A percentile compares a stretch with the other conserved stretches of the same genome.
These are phyloP conservation scores for Tilletia horrida DNA, from an alignment of 1,284 basidiomycete genomes.

Conservation along the genomic window DNA sequence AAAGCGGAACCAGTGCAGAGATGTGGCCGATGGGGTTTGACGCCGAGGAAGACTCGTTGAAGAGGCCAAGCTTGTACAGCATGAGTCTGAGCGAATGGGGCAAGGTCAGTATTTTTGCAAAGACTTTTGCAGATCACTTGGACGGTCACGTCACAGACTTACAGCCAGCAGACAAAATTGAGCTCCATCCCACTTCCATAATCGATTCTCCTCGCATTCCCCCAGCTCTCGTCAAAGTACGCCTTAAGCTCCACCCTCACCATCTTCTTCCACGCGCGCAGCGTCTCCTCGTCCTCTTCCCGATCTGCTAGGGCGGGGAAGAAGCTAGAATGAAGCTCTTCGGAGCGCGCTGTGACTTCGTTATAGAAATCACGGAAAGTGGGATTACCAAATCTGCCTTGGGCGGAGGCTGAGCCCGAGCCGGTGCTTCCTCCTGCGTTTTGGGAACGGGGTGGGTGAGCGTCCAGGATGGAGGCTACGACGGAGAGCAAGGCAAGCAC, in stretches of 20 bases:
- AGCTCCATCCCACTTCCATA: constrained; percentile 99
- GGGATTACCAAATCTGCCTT: constrained; percentile 85
- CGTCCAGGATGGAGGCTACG: constrained; percentile 58
- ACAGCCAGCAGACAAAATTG: constrained; percentile 97
- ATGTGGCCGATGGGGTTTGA: not conserved
- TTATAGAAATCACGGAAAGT: constrained; percentile 91
- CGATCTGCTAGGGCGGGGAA: constrained; percentile 54
- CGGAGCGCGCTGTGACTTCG: constrained; percentile 67
- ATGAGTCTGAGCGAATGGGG: not conserved
- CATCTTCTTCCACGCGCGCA: constrained; percentile 14
- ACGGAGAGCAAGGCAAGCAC: constrained; percentile 33
- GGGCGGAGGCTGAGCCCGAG: constrained; percentile 74
- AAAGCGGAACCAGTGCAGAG: constrained; percentile 9
- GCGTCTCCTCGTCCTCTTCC: constrained; percentile 30
- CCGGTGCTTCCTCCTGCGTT: constrained; percentile 68
- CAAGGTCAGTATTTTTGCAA: not conserved
- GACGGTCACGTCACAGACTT: too few relatives aligned
- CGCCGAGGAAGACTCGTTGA: not conserved
- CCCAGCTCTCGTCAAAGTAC: constrained; percentile 87
- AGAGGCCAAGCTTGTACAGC: constrained; percentile 13
- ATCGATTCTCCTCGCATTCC: constrained; percentile 85
- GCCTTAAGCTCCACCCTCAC: constrained; percentile 57
- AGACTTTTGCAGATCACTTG: too few relatives aligned
- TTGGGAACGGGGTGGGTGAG: not conserved
- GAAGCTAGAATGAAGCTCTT: constrained; percentile 25